Evolutionary conservation across 164 flowering plant genomes (phyloP), one percentile per base, ranked within the genome.

Genomic region (Malania oleifera): DNA sequence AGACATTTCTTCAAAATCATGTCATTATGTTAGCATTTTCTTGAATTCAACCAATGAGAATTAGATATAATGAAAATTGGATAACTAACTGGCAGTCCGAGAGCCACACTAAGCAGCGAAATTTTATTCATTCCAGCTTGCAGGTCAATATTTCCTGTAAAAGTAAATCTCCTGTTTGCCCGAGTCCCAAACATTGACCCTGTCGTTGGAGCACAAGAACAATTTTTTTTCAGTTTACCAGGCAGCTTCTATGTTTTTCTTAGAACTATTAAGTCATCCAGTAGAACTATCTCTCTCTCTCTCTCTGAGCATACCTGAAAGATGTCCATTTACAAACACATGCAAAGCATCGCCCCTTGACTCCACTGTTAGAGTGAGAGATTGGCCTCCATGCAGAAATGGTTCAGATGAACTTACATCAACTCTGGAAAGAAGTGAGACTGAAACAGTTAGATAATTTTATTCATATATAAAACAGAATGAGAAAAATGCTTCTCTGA

Each of bases 301-400:
- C 35, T 31, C 35, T 31, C 35, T 4, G 6, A 31, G 15, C 20
- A 26, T 44, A 80, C 86, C 86, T 60, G 79, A 60, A 41, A 70
- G 59, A 9, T 75, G 49, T 39, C 82, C 86, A 52, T 82, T 82
- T 57, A 72, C 53, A 62, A 73, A 82, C 5, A 82, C 79, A 70
- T 79, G 80, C 72, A 82, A 27, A 39, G 66, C 82, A 62, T 79
- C 74, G 22, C 86, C 86, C 8, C 64, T 59, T 17, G 86, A 80
- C 29, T 56, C 52, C 35, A 74, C 80, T 7, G 54, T 39, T 50
- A 82, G 80, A 34, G 61, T 69, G 4, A 76, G 82, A 43, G 7
- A 24, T 24, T 64, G 29, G 10, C 77, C 77, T 39, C 56, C 54
- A 18, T 19, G 67, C 11, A 79, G 66, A 55, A 73, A 82, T 35